A percentile compares a stretch with the other conserved stretches of the same genome.
These are phyloP conservation scores for Globisporangium splendens DNA, from an alignment of 352 stramenopile species.

Conservation along the genomic window DNA sequence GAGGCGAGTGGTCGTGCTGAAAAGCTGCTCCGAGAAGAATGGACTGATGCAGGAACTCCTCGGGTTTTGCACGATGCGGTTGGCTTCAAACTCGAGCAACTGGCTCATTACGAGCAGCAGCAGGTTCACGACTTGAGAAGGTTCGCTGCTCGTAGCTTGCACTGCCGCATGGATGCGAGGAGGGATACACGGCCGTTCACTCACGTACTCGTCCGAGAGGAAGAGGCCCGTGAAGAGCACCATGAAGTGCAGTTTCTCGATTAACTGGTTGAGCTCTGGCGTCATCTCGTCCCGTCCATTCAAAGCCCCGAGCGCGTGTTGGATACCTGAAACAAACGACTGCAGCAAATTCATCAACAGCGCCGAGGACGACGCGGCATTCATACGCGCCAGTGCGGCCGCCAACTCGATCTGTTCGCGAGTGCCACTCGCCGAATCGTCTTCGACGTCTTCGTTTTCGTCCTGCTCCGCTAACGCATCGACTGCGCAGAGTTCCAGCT, in stretches of 20 bases:
- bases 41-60: constrained; percentile 60
- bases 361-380: constrained; percentile 40
- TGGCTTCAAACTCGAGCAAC: constrained; percentile 65
- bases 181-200: constrained; percentile 71
- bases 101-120: constrained; percentile 68
- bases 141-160: constrained; percentile 14
- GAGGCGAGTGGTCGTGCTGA: constrained; percentile 68
- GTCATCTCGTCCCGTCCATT: constrained; percentile 56
- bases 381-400: constrained; percentile 63
- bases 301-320: constrained; percentile 37
- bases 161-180: constrained; percentile 47
- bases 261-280: constrained; percentile 51
- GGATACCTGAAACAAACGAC: constrained; percentile 43
- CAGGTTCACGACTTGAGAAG: constrained; percentile 50
- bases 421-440: constrained; percentile 58
- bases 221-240: constrained; percentile 75
- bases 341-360: constrained; percentile 64
- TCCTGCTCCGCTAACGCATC: constrained; percentile 69
- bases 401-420: constrained; percentile 73
- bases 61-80: constrained; percentile 51
- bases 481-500: constrained; percentile 63
- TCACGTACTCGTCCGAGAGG: constrained; percentile 74
- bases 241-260: constrained; percentile 80
- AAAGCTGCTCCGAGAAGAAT: constrained; percentile 76
- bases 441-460: constrained; percentile 83